Base-by-base conservation (phyloP, 345 rosid species). In the Citropsis articulata region DNA sequence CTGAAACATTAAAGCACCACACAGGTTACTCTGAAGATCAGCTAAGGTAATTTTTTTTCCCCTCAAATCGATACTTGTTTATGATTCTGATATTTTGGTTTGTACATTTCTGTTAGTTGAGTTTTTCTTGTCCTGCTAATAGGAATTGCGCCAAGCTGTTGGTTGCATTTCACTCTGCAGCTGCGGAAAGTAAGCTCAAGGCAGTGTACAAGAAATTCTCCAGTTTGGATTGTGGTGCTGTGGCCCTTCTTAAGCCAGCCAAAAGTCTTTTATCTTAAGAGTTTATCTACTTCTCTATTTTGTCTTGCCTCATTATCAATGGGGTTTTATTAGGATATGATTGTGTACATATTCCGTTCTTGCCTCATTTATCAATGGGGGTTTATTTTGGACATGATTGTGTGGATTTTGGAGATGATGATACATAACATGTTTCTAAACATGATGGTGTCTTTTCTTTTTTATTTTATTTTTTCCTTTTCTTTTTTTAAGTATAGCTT, bases 71-170 rank as follows among this genome's bases (percentile, higher is more conserved):
- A 19, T 35, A 28, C 19, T 13, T 33, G 6, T 21, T 28, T 22
- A 31, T 45, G 50, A 45, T 45, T 45, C 18, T 13, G 50, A 45
- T 45, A 45, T 45, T 45, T 45, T 13, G 50, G 50, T 0, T 7
- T 70, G 31, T 50, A 0, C 31, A 48, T 9, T 24, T 6, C 4
- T 63, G 1, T 66, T 55, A 2, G 59, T 45, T 27, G 40, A 7
- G 50, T 69, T 24, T 63, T 55, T 21, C 75, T 50, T 19, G 9
- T 69, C 10, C 48, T 78, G 75, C 19, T n/a, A 60, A 13, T 83
- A 93, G 97, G 83, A 89, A 86, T 48, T 95, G 98, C 66, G 92
- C 97, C 66, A 86, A 91, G 88, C 71, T 87, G 30, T 76, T 95
- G 71, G 90, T 84, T 1, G 75, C 78, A 63, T 86, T 78, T 67